Conservation (phyloP, 148 eudicot species). For the Salicornia ramosissima region DNA sequence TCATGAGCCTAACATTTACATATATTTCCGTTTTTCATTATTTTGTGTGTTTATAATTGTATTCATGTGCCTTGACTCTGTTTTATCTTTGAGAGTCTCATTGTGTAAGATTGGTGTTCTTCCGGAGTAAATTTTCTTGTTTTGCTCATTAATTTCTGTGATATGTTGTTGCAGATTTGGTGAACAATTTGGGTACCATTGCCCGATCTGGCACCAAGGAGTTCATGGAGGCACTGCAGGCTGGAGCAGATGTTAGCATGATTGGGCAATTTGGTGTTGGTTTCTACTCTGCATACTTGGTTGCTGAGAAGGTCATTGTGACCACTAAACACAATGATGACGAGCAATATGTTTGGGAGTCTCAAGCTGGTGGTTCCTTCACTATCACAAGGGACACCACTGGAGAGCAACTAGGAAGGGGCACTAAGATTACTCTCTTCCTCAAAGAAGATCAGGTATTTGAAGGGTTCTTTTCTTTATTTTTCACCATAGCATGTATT, state of each 20-base stretch:
- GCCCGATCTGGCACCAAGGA: constrained; percentile 93
- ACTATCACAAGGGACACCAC: constrained; percentile 67
- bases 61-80: no score
- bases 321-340: constrained; percentile 88
- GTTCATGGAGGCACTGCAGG: constrained; percentile 92
- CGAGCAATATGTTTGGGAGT: constrained; percentile 86
- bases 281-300: constrained; percentile 86
- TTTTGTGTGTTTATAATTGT: no score
- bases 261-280: constrained; percentile 94
- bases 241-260: constrained; percentile 96
- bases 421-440: constrained; percentile 85
- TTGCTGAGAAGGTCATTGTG: constrained; percentile 84
- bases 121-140: no score
- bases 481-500: neutral
- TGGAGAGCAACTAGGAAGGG: constrained; percentile 84
- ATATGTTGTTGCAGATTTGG: constrained; percentile 46
- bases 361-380: constrained; percentile 88
- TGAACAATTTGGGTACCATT: constrained; percentile 92
- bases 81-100: no score
- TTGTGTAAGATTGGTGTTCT: no score
- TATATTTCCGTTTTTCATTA: no score
- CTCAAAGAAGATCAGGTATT: constrained; percentile 87
- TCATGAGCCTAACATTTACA: no score
- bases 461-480: neutral
- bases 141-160: neutral